Base-by-base conservation (phyloP, 441 rosid genomes). In the Geranium incanum region DNA sequence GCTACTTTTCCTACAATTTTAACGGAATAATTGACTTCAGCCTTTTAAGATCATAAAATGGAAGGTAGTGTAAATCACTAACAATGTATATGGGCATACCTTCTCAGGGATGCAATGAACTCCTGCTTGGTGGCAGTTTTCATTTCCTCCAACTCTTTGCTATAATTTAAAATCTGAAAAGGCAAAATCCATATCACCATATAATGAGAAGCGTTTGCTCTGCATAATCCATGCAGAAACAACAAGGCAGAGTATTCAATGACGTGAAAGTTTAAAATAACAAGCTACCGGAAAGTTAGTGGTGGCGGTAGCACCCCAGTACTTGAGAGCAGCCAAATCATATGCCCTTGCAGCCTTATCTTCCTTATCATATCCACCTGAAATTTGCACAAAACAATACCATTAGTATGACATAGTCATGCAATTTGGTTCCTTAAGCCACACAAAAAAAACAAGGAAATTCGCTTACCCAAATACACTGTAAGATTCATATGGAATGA, bases 321-420 rank as follows among this genome's bases (percentile, higher is more conserved):
- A 94, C 83, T 94, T 94, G 66, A 94, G 95, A 78, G 97, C 97
- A 21, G 99, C 97, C 52, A 94, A 91, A 78, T 95, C 99, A 37
- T 95, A 95, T 76, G 99, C 96, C 82, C 93, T 83, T 5, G 99
- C 97, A 68, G 99, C 97, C 79, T 88, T 95, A 12, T 95, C 97
- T 77, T 95, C 99, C 76, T 86, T 92, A 79, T 95, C 99, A 84
- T 95, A 95, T 18, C 99, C 99, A 80, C 99, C 99, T 88, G 33
- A 4, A 15, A 59, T 6, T 52, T 78, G n/a, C 57, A 67, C 33
- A 21, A 21, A 6, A 41, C 8, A 43, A 6, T 43, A 43, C 48
- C 48, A 43, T 43, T 4, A 38, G n/a, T 50, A 65, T 48, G 68
- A 52, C 50, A 66, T 55, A 71, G 75, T 72, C 68, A 60, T 66